A percentile compares a stretch with the other conserved stretches of the same genome.
Conservation (phyloP, 495 filamentous ascomycete species). For the Tetracladium marchalianum region DNA sequence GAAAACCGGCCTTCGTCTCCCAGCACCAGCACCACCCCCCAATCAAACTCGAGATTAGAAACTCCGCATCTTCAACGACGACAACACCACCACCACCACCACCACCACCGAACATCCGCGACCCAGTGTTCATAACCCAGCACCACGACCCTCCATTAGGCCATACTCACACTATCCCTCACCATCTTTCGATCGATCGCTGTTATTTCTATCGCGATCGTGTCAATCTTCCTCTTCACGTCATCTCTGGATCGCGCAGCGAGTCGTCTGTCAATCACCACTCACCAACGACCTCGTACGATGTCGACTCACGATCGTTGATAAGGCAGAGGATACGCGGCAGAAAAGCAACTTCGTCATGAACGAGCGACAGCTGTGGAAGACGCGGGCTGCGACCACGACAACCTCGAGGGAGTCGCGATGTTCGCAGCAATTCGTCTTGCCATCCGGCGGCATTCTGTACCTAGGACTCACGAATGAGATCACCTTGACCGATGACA, state of each 20-base stretch:
- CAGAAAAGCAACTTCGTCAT: slow-evolving; percentile 12
- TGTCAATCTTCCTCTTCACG: neutral
- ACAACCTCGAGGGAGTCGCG: slow-evolving; percentile 15
- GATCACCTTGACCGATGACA: slow-evolving; percentile 52
- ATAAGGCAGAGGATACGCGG: slow-evolving; percentile 8
- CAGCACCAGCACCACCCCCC: too few relatives aligned
- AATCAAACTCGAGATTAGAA: too few relatives aligned
- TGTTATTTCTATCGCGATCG: neutral
- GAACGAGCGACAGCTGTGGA: slow-evolving; percentile 15
- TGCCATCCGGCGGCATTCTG: slow-evolving; percentile 52
- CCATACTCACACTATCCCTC: neutral
- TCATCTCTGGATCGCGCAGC: too few relatives aligned
- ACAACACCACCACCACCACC: too few relatives aligned
- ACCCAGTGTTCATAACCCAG: neutral
- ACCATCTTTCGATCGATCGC: neutral
- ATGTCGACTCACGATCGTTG: slow-evolving; percentile 11
- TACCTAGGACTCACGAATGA: slow-evolving; percentile 41
- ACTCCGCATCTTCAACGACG: too few relatives aligned
- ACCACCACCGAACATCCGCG: too few relatives aligned
- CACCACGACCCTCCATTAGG: neutral
- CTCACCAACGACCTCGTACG: neutral
- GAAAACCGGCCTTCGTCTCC: too few relatives aligned
- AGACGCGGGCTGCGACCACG: slow-evolving; percentile 6
- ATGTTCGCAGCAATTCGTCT: slow-evolving; percentile 48
- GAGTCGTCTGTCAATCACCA: too few relatives aligned